Conservation (phyloP, 208 protist species). For the Acanthamoeba quina region DNA sequence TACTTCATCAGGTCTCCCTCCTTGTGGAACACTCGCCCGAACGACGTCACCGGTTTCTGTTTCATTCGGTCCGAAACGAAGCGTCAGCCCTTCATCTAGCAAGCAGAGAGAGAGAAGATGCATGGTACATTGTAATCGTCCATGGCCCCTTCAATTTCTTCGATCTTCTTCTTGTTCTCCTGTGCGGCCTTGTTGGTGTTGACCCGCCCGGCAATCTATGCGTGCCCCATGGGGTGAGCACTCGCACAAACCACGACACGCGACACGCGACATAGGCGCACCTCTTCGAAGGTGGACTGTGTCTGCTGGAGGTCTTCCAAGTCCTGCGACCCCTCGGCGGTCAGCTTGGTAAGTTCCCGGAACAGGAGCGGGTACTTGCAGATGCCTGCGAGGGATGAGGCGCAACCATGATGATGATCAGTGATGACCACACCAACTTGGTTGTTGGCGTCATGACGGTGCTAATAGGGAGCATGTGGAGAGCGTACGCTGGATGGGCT, state of each 20-base stretch:
- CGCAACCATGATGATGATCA: neutral
- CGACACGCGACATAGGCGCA: neutral
- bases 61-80: neutral
- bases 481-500: constrained; percentile 32
- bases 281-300: constrained; percentile 5
- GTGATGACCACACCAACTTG: too few species aligned
- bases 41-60: constrained; percentile 18
- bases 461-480: neutral
- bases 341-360: constrained; percentile 35
- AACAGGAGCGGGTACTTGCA: constrained; percentile 40
- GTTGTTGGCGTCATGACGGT: too few species aligned
- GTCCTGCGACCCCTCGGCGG: neutral
- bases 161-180: constrained; percentile 27
- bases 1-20: constrained; percentile 53
- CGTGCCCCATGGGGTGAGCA: neutral
- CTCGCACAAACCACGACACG: neutral
- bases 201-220: constrained; percentile 18
- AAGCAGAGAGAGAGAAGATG: neutral
- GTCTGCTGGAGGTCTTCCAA: neutral
- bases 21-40: constrained; percentile 48
- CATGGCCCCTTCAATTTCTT: neutral
- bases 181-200: constrained; percentile 47
- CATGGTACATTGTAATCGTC: neutral
- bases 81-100: neutral
- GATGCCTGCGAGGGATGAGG: neutral